These are phyloP conservation scores for Cercospora nicotianae DNA, from an alignment of 2,329 filamentous ascomycete genomes.

Conservation along the genomic window DNA sequence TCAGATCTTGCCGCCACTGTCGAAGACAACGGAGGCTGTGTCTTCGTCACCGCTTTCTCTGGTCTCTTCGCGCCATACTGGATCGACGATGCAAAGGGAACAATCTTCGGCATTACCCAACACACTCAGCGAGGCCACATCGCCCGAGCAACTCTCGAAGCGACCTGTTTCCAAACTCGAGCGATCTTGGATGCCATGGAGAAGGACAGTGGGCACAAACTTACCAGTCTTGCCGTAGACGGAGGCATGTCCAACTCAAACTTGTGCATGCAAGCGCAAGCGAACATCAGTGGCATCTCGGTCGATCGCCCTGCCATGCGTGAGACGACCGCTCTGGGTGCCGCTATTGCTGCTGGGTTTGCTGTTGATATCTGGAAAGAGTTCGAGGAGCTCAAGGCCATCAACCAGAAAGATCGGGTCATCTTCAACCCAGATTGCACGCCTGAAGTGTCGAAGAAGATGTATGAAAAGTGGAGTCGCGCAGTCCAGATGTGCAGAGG, in stretches of 20 bases:
- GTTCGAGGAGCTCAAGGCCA: constrained; percentile 70
- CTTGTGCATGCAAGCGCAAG: constrained; percentile 88
- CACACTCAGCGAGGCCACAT: constrained; percentile 87
- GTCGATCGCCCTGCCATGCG: constrained; percentile 85
- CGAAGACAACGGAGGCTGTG: constrained; percentile 76
- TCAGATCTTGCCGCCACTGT: constrained; percentile 64
- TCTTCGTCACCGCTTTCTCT: constrained; percentile 86
- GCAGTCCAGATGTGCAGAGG: constrained; percentile 78
- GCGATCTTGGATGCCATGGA: constrained; percentile 94
- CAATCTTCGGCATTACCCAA: constrained; percentile 60
- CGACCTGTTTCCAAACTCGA: constrained; percentile 88
- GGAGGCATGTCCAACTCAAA: constrained; percentile 88
- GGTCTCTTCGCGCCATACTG: constrained; percentile 91
- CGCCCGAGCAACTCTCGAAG: constrained; percentile 83
- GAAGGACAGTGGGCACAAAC: constrained; percentile 73
- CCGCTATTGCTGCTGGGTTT: constrained; percentile 83
- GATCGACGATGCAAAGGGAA: constrained; percentile 90
- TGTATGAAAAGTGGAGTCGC: constrained; percentile 72
- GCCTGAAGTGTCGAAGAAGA: constrained; percentile 53
- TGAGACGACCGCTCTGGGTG: constrained; percentile 84
- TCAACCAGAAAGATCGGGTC: constrained; percentile 69
- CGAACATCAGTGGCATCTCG: constrained; percentile 79
- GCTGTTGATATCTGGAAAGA: constrained; percentile 76
- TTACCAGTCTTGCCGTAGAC: constrained; percentile 77
- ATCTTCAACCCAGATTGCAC: constrained; percentile 69